These are phyloP conservation scores for Amanita subjunquillea DNA, from an alignment of 768 basidiomycete genomes.

Conservation along the genomic window DNA sequence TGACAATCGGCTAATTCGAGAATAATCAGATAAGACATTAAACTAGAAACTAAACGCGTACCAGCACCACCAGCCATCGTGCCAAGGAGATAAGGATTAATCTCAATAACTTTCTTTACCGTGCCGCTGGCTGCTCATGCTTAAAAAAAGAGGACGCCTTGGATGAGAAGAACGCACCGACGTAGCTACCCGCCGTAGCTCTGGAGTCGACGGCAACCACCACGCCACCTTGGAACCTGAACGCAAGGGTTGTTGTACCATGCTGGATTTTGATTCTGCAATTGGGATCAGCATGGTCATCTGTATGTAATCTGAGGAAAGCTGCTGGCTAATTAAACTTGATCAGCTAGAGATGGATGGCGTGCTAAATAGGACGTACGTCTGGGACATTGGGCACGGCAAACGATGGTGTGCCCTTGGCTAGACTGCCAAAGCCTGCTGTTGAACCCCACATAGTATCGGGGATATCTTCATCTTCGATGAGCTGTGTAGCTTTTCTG, in stretches of 20 bases:
- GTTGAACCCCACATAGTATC: conserved; percentile 76
- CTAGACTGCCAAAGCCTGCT: conserved; percentile 71
- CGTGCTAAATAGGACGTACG: conserved; percentile 33
- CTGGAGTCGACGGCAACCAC: conserved; percentile 99
- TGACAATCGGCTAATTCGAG: conserved; percentile 73
- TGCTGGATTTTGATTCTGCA: conserved; percentile 98
- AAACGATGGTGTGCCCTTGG: conserved; percentile 65
- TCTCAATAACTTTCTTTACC: conserved; percentile 99
- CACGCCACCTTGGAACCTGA: conserved; percentile 93
- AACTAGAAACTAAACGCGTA: conserved; percentile 12
- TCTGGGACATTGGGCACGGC: conserved; percentile 64
- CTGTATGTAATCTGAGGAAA: conserved; percentile 89
- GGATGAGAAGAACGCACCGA: conserved; percentile 49
- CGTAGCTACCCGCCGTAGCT: conserved; percentile 94
- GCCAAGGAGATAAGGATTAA: conserved; percentile 96
- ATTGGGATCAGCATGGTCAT: conserved; percentile 87
- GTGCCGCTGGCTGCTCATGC: conserved; percentile 76
- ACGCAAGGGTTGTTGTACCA: conserved; percentile 96
- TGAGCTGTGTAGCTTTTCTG: conserved; percentile 33
- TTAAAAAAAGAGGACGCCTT: conserved; percentile 2
- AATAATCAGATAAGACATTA: conserved; percentile 4
- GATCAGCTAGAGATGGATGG: background rate
- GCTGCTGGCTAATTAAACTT: conserved; percentile 57
- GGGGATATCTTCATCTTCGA: conserved; percentile 53
- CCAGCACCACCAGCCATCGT: conserved; percentile 99